phyloP scores from a whole-genome alignment of 805 yeast species.

The Yarrowia sp. region DNA sequence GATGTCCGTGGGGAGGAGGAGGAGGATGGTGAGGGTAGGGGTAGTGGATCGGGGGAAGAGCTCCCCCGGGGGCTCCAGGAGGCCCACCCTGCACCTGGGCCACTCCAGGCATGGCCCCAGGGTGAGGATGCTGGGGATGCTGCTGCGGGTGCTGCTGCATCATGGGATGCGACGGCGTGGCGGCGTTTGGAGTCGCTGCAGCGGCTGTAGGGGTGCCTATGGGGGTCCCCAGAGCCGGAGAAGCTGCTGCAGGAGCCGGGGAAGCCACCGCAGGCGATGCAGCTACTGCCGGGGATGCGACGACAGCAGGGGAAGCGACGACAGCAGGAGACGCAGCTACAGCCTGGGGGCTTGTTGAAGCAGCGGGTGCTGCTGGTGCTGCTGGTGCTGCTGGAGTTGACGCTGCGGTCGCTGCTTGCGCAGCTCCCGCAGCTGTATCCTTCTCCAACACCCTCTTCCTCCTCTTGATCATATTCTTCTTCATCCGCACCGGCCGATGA shows the following conservation, averaged over 20 bases:
- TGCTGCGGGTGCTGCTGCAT: neutral
- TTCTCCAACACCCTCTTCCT: slow-evolving; percentile 52
- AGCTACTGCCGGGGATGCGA: too few species aligned
- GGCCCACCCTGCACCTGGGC: neutral
- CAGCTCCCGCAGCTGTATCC: slow-evolving; percentile 4
- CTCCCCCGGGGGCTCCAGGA: neutral
- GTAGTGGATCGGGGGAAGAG: slow-evolving; percentile 18
- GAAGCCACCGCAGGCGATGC: too few species aligned
- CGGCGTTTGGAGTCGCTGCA: neutral
- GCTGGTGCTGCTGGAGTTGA: neutral
- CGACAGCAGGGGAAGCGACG: too few species aligned
- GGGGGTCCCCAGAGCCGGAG: neutral
- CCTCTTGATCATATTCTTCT: slow-evolving; percentile 69
- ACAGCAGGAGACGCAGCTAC: neutral
- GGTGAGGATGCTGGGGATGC: neutral
- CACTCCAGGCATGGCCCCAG: neutral
- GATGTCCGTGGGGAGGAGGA: slow-evolving; percentile 8
- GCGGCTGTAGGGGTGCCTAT: neutral
- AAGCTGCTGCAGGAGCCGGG: neutral
- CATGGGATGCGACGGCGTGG: neutral
- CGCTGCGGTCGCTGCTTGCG: slow-evolving; percentile 29
- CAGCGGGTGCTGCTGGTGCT: neutral
- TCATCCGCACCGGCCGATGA: slow-evolving; percentile 75
- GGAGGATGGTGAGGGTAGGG: slow-evolving; percentile 13
- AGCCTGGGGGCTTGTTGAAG: neutral